These are phyloP conservation scores for Oryza australiensis DNA, from an alignment of 176 grass and related monocot species.

Conservation along the genomic window DNA sequence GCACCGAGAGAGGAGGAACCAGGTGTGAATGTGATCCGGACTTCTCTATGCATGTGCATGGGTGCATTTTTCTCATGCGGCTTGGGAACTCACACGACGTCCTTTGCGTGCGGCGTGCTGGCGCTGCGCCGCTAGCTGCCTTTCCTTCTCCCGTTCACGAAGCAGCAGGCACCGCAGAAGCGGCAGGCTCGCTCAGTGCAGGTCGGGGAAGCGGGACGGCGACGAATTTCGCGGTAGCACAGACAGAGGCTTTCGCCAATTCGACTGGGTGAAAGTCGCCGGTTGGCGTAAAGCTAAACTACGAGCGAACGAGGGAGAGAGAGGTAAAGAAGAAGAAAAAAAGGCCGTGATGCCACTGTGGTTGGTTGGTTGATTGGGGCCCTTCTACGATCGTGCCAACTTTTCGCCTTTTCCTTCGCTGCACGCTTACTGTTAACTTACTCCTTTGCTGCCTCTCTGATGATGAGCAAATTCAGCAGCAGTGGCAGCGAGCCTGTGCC, in stretches of 20 bases:
- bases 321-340: neutral
- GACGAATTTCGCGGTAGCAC: too few relatives aligned
- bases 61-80: neutral
- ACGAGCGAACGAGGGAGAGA: neutral
- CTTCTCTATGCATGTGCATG: neutral
- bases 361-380: neutral
- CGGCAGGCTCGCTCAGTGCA: slow-evolving; percentile 27
- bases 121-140: neutral
- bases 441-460: neutral
- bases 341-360: neutral
- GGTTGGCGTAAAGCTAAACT: neutral
- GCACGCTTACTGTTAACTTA: slow-evolving; percentile 18
- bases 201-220: slow-evolving; percentile 26
- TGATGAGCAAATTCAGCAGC: neutral
- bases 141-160: neutral
- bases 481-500: neutral
- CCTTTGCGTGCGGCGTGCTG: slow-evolving; percentile 11
- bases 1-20: neutral
- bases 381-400: neutral
- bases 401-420: slow-evolving; percentile 6
- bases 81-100: neutral
- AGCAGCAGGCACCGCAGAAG: neutral
- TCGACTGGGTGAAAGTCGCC: neutral
- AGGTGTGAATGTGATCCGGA: slow-evolving; percentile 13
- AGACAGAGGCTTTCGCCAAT: neutral